These are phyloP conservation scores for Smallanthus sonchifolius DNA, from an alignment of 129 eudicot genomes.

Conservation along the genomic window DNA sequence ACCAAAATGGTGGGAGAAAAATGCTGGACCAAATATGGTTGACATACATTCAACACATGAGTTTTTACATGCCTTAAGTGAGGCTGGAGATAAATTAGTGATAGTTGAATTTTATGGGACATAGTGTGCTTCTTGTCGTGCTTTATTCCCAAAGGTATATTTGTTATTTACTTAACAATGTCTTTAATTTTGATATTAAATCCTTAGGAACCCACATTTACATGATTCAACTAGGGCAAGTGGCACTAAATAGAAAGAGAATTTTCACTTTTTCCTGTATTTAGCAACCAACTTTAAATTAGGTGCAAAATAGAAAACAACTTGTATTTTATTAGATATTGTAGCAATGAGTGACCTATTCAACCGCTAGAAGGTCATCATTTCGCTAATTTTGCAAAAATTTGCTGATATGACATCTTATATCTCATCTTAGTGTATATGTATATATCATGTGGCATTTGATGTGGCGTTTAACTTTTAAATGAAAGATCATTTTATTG, in stretches of 20 bases:
- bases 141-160: conserved; percentile 90
- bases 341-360: too few relatives aligned
- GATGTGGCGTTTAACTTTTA: too few relatives aligned
- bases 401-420: too few relatives aligned
- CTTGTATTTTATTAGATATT: too few relatives aligned
- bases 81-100: conserved; percentile 91
- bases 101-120: conserved; percentile 93
- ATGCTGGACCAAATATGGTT: conserved; percentile 61
- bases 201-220: not conserved
- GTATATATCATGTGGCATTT: too few relatives aligned
- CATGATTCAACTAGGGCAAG: conserved; percentile 1
- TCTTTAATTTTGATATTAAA: not conserved
- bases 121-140: conserved; percentile 97
- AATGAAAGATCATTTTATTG: too few relatives aligned
- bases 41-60: conserved; percentile 36
- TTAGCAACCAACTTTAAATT: not conserved
- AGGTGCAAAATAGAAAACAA: too few relatives aligned
- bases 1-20: conserved; percentile 99
- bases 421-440: too few relatives aligned
- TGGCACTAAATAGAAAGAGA: not conserved
- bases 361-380: too few relatives aligned
- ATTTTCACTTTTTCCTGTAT: not conserved
- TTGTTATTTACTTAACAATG: conserved; percentile 9
- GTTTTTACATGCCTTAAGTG: conserved; percentile 62
- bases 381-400: too few relatives aligned